phyloP scores from a whole-genome alignment of 108 stramenopile species.

The Nitzschia inconspicua region DNA sequence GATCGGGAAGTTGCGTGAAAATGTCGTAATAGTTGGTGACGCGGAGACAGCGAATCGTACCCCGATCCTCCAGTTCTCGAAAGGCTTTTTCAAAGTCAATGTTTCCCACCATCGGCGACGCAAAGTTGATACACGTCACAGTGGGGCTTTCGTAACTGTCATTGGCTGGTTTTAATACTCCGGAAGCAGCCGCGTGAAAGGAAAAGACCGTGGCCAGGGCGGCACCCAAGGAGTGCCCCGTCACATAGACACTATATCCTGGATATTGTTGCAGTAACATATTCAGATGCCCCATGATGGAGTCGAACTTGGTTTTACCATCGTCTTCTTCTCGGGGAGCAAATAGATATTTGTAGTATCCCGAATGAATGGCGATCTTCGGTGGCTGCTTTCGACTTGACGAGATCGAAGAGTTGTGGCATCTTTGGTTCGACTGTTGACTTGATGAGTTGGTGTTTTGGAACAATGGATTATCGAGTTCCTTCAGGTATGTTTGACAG shows the following conservation, averaged over 20 bases:
- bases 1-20: too few relatives aligned
- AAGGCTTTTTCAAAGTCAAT: conserved; percentile 37
- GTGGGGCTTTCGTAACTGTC: background rate
- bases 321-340: conserved; percentile 14
- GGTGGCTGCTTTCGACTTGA: conserved; percentile 3
- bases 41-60: conserved; percentile 47
- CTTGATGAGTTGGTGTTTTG: too few relatives aligned
- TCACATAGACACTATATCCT: conserved; percentile 55
- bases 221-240: conserved; percentile 77
- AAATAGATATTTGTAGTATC: conserved; percentile 64
- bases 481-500: conserved; percentile 17
- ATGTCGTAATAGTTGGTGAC: too few relatives aligned
- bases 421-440: background rate
- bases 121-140: conserved; percentile 57
- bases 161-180: conserved; percentile 1
- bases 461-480: conserved; percentile 42
- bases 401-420: too few relatives aligned
- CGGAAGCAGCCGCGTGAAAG: conserved; percentile 52
- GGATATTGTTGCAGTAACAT: conserved; percentile 35
- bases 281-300: conserved; percentile 46
- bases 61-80: conserved; percentile 42
- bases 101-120: conserved; percentile 60
- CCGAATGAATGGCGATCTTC: conserved; percentile 49
- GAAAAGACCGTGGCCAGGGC: conserved; percentile 69
- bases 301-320: conserved; percentile 36